A percentile compares a stretch with the other conserved stretches of the same genome.
phyloP scores from a whole-genome alignment of 2,329 filamentous ascomycete species.

The Neocatenulostroma microsporum region DNA sequence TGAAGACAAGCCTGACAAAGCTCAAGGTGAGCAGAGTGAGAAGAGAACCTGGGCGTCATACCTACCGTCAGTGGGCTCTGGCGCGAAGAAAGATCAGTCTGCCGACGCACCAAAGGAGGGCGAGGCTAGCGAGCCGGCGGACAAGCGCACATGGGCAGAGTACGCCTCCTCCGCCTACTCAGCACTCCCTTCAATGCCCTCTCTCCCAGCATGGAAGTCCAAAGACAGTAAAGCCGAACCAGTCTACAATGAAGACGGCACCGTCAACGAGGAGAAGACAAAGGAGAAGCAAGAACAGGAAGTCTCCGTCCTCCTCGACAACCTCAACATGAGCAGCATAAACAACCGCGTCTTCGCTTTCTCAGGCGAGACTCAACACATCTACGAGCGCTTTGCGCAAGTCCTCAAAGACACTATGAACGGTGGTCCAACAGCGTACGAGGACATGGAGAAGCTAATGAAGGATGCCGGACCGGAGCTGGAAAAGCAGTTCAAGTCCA shows the following conservation, averaged over 20 bases:
- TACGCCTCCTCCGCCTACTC: slow-evolving; percentile 23
- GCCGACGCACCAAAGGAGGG: slow-evolving; percentile 1
- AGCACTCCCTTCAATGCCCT: slow-evolving; percentile 18
- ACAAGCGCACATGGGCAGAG: slow-evolving; percentile 24
- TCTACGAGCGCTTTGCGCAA: slow-evolving; percentile 76
- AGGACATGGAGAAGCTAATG: slow-evolving; percentile 70
- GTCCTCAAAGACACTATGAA: slow-evolving; percentile 88
- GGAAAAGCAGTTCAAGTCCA: slow-evolving; percentile 55
- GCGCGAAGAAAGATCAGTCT: slow-evolving; percentile 6
- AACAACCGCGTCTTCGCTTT: slow-evolving; percentile 83
- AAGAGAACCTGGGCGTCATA: slow-evolving; percentile 32
- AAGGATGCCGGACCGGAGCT: slow-evolving; percentile 57
- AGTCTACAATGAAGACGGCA: slow-evolving; percentile 32
- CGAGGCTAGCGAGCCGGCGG: slow-evolving; percentile 1
- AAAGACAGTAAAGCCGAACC: slow-evolving; percentile 28
- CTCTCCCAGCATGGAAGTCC: slow-evolving; percentile 19
- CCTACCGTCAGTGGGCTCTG: slow-evolving; percentile 18
- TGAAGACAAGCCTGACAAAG: slow-evolving; percentile 7
- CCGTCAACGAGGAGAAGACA: slow-evolving; percentile 31
- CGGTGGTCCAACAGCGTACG: slow-evolving; percentile 86
- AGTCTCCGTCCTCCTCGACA: slow-evolving; percentile 69
- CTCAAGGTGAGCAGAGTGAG: slow-evolving; percentile 26
- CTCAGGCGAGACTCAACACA: slow-evolving; percentile 72
- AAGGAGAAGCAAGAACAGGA: slow-evolving; percentile 58
- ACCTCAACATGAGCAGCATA: slow-evolving; percentile 71